A percentile compares a stretch with the other conserved stretches of the same genome.
Conservation (phyloP, 2,329 filamentous ascomycete genomes). For the Escovopsis sp. region DNA sequence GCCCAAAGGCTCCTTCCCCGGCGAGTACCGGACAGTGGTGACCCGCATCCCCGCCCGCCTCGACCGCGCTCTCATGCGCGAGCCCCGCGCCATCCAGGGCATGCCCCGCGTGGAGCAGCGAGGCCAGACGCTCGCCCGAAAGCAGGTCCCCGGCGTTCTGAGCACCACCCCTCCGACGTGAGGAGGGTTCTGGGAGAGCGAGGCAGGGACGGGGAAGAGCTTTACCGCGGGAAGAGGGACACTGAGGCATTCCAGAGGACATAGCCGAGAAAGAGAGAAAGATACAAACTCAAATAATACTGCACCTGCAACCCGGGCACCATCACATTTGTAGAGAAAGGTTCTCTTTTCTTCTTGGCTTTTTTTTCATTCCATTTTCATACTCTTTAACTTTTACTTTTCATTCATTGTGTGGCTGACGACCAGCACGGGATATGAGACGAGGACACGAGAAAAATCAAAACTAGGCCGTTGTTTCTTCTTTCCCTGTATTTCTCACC, state of each 20-base stretch:
- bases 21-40: constrained; percentile 45
- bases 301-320: no score
- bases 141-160: constrained; percentile 37
- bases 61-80: constrained; percentile 77
- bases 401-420: neutral
- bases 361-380: no score
- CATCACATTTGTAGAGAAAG: no score
- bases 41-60: constrained; percentile 66
- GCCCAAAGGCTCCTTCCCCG: constrained; percentile 45
- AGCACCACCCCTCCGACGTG: constrained; percentile 27
- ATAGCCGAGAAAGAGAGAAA: no score
- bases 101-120: constrained; percentile 50
- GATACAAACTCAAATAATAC: no score
- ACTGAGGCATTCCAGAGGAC: no score
- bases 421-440: neutral
- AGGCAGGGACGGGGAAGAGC: no score
- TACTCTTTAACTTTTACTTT: no score
- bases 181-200: constrained; percentile 3
- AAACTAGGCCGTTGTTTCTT: neutral
- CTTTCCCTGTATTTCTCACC: neutral
- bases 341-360: no score
- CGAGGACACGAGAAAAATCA: neutral
- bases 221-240: no score
- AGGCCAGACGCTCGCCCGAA: constrained; percentile 36
- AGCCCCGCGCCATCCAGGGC: constrained; percentile 79